Base-by-base conservation (phyloP, 768 basidiomycete species). In the Podaxis sp. region DNA sequence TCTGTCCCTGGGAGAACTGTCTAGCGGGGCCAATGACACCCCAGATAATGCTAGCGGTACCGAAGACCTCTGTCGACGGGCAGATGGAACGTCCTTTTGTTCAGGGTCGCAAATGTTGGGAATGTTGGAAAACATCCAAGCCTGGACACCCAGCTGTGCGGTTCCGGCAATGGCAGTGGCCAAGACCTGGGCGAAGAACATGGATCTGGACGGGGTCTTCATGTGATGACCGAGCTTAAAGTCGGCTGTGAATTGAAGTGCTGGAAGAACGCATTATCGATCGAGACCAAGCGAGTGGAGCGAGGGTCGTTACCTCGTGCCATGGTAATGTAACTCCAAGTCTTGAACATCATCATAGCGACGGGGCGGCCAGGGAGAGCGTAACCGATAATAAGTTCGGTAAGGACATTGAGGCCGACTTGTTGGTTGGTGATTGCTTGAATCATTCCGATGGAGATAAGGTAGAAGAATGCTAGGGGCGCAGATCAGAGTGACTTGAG, bases 321-420 rank as follows among this genome's bases (percentile, higher is more conserved):
- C 80, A 85, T 84, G 53, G 83, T 86, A 60, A 88, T 86, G 66
- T 89, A 90, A 35, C 90, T 89, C 79, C 80, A 90, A 0, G 88
- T 89, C 82, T 90, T 92, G 81, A 91, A 91, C 77, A 92, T 76
- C 90, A 93, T 91, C 80, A 85, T 90, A 0, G 91, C 90, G 59
- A 92, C 70, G 4, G 91, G 89, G 14, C 82, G 82, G 1, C 92
- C 91, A 11, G 91, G 92, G 44, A 90, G 79, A 25, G 81, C 83
- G 66, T 91, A 92, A 57, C 91, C 91, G 27, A 91, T 84, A 63
- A 93, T 85, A 42, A 92, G 75, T 71, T 93, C 91, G 2, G 91
- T 86, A 68, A 93, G 84, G 36, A 93, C 91, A 67, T 81, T 84
- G 57, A 88, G 77, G 46, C 85, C 87, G 55, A 91, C 79, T 77